A percentile compares a stretch with the other conserved stretches of the same genome.
phyloP scores from a whole-genome alignment of 768 basidiomycete species.

The Calocybe indica region DNA sequence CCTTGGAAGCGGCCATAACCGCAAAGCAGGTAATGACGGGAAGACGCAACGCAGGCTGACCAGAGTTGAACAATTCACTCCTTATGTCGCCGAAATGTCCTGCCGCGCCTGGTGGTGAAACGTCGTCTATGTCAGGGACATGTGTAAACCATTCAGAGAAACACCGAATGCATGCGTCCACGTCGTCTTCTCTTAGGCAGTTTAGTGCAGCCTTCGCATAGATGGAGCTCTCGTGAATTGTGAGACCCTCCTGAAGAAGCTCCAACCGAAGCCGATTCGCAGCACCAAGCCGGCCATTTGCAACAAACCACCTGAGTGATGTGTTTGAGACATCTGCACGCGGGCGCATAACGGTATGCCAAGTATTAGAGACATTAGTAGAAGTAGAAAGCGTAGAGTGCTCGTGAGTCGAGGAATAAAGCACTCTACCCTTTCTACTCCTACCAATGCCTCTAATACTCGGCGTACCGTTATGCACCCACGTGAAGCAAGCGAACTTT shows the following conservation, averaged over 20 bases:
- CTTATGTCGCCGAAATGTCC: slow-evolving; percentile 7
- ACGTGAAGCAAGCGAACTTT: too few species aligned
- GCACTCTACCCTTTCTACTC: too few species aligned
- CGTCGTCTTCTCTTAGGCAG: slow-evolving; percentile 8
- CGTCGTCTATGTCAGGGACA: slow-evolving; percentile 8
- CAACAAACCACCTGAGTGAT: slow-evolving; percentile 8
- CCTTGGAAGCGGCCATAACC: slow-evolving; percentile 13
- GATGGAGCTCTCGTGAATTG: slow-evolving; percentile 8
- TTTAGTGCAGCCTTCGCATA: slow-evolving; percentile 14
- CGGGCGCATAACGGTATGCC: too few species aligned
- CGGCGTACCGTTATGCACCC: too few species aligned
- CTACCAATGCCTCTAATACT: too few species aligned
- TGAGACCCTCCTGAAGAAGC: slow-evolving; percentile 5
- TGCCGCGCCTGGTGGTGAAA: not conserved
- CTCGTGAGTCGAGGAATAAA: too few species aligned
- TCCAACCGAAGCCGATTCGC: slow-evolving; percentile 13
- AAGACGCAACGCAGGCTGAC: slow-evolving; percentile 8
- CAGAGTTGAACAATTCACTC: slow-evolving; percentile 9
- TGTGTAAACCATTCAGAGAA: slow-evolving; percentile 14
- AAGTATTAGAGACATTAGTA: too few species aligned
- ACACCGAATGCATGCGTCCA: not conserved
- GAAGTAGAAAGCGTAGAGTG: too few species aligned
- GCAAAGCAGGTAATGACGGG: slow-evolving; percentile 12
- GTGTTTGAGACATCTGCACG: slow-evolving; percentile 1
- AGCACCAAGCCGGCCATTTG: slow-evolving; percentile 9